Base-by-base conservation (phyloP, 768 basidiomycete species). In the Stropharia rugosoannulata region DNA sequence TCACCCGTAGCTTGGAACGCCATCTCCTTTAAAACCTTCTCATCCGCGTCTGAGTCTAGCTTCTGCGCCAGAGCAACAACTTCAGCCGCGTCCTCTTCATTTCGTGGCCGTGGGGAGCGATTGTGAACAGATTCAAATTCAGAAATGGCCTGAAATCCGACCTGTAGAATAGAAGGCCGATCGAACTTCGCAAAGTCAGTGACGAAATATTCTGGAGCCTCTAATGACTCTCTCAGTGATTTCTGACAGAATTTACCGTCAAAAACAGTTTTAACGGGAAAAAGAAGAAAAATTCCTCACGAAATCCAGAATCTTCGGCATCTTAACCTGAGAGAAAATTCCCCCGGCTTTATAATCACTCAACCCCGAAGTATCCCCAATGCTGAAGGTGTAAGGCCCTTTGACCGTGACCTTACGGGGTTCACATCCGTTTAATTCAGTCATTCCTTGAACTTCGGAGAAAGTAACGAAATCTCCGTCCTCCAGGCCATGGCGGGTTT, bases 181-280 rank as follows among this genome's bases (percentile, higher is more conserved):
- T 98, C 95, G 62, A 93, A 98, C 71, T 99, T 98, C 65, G 91
- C 93, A 63, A 98, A 98, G 70, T 99, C 97, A 43, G 95, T 94
- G 62, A 98, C 84, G 76, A 97, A 90, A 66, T 83, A 84, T 63
- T 98, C 96, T 0, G 97, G 95, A 16, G 76, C 67, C 61, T 81
- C 76, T 48, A 93, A 70, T 0, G 95, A 93, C 62, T 97, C 93
- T 64, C 88, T 82, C 16, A 99, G 80, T 1, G 95, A 83, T 94
- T 98, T 98, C 96, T 99, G 63, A 2, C 27, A 19, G 27, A 15
- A 47, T 29, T 52, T 47, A 15, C 18, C 35, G 42, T 39, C 32
- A 16, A 38, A 15, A 10, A 27, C 46, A 36, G 38, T 61, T 12
- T 37, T 47, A 27, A 15, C 22, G 11, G 38, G 13, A 22, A 40